Evolutionary conservation across 352 stramenopile species (phyloP).

Genomic region (Nothophytophthora sp.): DNA sequence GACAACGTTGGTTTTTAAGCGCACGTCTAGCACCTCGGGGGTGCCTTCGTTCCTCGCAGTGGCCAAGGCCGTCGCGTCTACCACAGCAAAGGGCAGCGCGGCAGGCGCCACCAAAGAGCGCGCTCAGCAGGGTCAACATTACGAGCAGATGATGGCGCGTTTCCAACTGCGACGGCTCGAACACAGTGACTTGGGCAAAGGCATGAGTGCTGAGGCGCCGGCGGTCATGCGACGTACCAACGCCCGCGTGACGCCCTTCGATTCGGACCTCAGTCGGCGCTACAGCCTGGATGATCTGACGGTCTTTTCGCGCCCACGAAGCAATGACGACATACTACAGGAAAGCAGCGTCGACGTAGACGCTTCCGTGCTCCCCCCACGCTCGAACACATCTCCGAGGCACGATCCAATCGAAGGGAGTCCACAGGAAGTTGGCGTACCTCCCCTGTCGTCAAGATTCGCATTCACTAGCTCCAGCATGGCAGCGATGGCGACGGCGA

Average conservation of each 20-base stretch:
- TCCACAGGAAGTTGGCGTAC: too few relatives aligned
- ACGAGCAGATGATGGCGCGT: conserved; percentile 53
- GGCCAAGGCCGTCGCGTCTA: conserved; percentile 10
- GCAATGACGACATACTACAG: conserved; percentile 15
- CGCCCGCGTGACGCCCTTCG: conserved; percentile 6
- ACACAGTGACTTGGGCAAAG: conserved; percentile 1
- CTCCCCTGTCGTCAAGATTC: too few relatives aligned
- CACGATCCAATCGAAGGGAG: too few relatives aligned
- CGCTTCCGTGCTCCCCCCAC: too few relatives aligned
- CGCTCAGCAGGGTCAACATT: conserved; percentile 21
- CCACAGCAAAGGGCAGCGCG: conserved; percentile 1
- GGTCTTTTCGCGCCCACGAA: conserved; percentile 8
- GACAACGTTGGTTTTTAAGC: conserved; percentile 10
- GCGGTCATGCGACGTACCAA: conserved; percentile 5
- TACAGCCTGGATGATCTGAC: conserved; percentile 11
- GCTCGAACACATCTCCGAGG: too few relatives aligned
- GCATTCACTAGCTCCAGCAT: too few relatives aligned
- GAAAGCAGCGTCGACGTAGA: conserved; percentile 7
- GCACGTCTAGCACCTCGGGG: conserved; percentile 7
- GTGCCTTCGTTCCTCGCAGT: conserved; percentile 11
- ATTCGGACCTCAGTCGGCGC: conserved; percentile 18
- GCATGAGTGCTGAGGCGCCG: conserved; percentile 1
- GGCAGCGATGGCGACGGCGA: too few relatives aligned
- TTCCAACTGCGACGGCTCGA: conserved; percentile 48
- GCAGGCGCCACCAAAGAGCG: not conserved